Percentiles rank a stretch among this genome's conserved stretches.
These are phyloP conservation scores for Mycosphaerelloides madeirae DNA, from an alignment of 2,329 filamentous ascomycete species.

Conservation along the genomic window DNA sequence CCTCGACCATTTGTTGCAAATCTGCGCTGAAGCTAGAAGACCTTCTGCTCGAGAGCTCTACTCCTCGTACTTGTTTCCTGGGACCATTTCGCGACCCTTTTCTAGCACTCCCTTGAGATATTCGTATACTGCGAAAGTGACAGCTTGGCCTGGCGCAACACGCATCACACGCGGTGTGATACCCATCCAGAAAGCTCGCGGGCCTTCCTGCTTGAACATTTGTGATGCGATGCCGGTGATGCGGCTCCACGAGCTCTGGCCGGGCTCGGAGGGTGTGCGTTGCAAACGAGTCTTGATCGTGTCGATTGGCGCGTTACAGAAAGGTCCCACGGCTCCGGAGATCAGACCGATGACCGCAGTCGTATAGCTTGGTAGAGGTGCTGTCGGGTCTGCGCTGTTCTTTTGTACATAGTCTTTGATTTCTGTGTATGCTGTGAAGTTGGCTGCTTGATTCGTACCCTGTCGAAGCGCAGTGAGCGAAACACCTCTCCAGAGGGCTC, in stretches of 20 bases:
- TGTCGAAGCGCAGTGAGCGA: slow-evolving; percentile 88
- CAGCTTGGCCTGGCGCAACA: slow-evolving; percentile 89
- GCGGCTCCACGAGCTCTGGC: slow-evolving; percentile 72
- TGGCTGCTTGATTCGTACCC: slow-evolving; percentile 95
- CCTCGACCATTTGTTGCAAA: too few species aligned
- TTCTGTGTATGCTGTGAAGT: slow-evolving; percentile 96
- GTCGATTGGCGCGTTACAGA: slow-evolving; percentile 96
- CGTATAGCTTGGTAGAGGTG: slow-evolving; percentile 76
- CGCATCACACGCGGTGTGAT: slow-evolving; percentile 97
- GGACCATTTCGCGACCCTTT: slow-evolving; percentile 43
- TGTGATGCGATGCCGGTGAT: slow-evolving; percentile 68
- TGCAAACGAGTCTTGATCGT: slow-evolving; percentile 98
- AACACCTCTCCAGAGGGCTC: slow-evolving; percentile 87
- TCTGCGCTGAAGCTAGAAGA: too few species aligned
- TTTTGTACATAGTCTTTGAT: slow-evolving; percentile 74
- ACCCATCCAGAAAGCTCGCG: slow-evolving; percentile 96
- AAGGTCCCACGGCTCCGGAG: slow-evolving; percentile 87
- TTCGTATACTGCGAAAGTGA: slow-evolving; percentile 60
- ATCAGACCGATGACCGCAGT: slow-evolving; percentile 88
- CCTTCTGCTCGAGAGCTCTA: slow-evolving; percentile 23
- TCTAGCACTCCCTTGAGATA: slow-evolving; percentile 49
- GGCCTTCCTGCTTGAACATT: slow-evolving; percentile 75
- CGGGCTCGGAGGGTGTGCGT: slow-evolving; percentile 72
- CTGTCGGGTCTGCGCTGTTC: slow-evolving; percentile 64
- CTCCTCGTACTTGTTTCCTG: slow-evolving; percentile 48